Evolutionary conservation across 208 protist species (phyloP).

Genomic region (Leptomonas seymouri): DNA sequence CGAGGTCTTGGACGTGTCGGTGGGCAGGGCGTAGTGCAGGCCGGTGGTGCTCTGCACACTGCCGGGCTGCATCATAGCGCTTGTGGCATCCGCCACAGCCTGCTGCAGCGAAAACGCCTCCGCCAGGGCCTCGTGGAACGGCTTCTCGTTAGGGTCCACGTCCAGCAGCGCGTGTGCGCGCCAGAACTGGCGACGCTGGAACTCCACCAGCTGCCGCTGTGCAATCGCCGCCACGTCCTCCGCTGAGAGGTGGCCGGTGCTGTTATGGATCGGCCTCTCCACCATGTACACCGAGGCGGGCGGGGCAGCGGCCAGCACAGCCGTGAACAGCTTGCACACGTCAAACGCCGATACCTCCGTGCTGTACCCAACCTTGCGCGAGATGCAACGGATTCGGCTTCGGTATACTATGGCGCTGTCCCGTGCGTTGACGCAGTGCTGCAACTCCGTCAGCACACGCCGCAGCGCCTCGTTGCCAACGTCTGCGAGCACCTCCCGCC

Average conservation of each 20-base stretch:
- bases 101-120: conserved; percentile 70
- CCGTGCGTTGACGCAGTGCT: conserved; percentile 40
- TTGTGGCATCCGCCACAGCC: conserved; percentile 64
- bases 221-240: conserved; percentile 26
- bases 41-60: conserved; percentile 81
- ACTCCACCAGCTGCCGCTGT: conserved; percentile 49
- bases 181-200: conserved; percentile 82
- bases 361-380: conserved; percentile 73
- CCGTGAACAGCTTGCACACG: conserved; percentile 72
- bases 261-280: conserved; percentile 10
- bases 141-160: conserved; percentile 71
- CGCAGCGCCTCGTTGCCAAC: conserved; percentile 47
- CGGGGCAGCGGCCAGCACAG: conserved; percentile 54
- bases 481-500: conserved; percentile 73
- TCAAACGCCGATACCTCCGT: conserved; percentile 85
- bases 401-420: conserved; percentile 35
- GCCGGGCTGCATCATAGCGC: conserved; percentile 83
- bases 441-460: conserved; percentile 68
- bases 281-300: conserved; percentile 41
- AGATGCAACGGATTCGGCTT: conserved; percentile 65
- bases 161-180: conserved; percentile 69
- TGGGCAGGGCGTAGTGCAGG: conserved; percentile 76
- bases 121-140: conserved; percentile 59
- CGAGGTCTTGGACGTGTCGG: conserved; percentile 64
- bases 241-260: background rate